phyloP scores from a whole-genome alignment of 768 basidiomycete species.

The Pulveroboletus sp. region DNA sequence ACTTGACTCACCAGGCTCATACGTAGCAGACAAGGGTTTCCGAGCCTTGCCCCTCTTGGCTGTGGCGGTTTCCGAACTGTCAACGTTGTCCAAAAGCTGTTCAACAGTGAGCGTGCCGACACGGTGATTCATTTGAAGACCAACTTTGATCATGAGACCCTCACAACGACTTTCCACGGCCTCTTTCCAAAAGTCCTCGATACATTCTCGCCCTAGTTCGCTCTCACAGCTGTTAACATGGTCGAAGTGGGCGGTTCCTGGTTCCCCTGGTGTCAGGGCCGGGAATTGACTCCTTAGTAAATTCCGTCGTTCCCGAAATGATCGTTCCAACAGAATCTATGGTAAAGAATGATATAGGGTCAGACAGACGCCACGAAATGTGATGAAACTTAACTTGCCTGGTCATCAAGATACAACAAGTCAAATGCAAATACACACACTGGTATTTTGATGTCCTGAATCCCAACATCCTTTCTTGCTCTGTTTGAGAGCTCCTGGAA shows the following conservation, averaged over 20 bases:
- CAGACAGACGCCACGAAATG: background rate
- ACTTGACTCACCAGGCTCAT: conserved; percentile 60
- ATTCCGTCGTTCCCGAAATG: conserved; percentile 69
- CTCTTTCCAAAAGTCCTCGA: conserved; percentile 74
- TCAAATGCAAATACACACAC: conserved; percentile 91
- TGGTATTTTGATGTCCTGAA: conserved; percentile 70
- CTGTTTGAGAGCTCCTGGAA: conserved; percentile 89
- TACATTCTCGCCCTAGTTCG: conserved; percentile 52
- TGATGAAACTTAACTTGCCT: conserved; percentile 45
- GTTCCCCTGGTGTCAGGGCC: conserved; percentile 43
- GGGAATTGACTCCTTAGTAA: conserved; percentile 66
- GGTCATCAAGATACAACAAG: conserved; percentile 79
- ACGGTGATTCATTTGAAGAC: conserved; percentile 8
- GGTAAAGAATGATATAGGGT: conserved; percentile 1
- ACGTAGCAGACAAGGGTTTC: conserved; percentile 74
- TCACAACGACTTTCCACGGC: conserved; percentile 80
- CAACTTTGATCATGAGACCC: conserved; percentile 91
- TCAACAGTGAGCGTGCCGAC: conserved; percentile 3
- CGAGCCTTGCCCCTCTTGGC: conserved; percentile 39
- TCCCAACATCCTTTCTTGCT: conserved; percentile 76
- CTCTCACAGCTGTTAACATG: conserved; percentile 77
- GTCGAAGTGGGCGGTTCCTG: conserved; percentile 55
- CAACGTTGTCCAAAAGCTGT: conserved; percentile 65
- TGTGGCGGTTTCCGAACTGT: conserved; percentile 32
- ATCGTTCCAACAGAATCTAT: conserved; percentile 65